Base-by-base conservation (phyloP, 1,284 basidiomycete species). In the Ustilago xerochloae region DNA sequence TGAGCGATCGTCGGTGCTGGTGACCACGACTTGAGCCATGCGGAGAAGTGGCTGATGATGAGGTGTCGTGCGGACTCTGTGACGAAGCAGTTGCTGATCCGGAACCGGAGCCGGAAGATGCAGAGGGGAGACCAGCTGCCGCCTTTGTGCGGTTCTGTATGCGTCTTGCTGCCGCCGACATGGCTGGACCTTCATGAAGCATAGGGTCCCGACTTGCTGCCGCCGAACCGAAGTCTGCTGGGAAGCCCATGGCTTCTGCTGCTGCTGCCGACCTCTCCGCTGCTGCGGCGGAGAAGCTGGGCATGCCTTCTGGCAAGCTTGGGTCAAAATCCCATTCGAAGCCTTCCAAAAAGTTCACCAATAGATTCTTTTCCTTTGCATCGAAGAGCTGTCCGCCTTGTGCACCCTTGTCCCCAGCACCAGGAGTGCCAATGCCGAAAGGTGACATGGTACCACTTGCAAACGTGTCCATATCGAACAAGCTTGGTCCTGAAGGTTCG, bases 241-340 rank as follows among this genome's bases (percentile, higher is more conserved):
- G 58, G 36, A 75, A 62, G 20, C 72, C 72, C 46, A 64, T 57
- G 0, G 67, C 63, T 28, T 70, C 60, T 24, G 72, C 72, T 15
- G 63, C 63, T n/a, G 60, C 53, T n/a, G 56, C 53, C 26, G 63
- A 62, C 8, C 72, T 62, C 18, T 75, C 72, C 22, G 75, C 75
- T 15, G 70, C 66, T 13, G 77, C 79, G 2, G 76, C 75, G 7
- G 78, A 77, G 57, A 81, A 81, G 58, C 74, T 77, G 1, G 80
- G 80, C 77, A 81, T 71, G 13, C 77, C 74, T 26, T 78, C 72
- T 3, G 80, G 80, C 10, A 81, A 51, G 12, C 61, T 64, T 1
- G 80, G 80, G 38, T 81, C 77, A 59, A 81, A 81, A 41, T 81
- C 77, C 73, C 75, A 80, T 39, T 81, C 77, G 38, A 81, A 80